These are phyloP conservation scores for Aspergillus amoenus DNA, from an alignment of 2,329 filamentous ascomycete species.

Conservation along the genomic window DNA sequence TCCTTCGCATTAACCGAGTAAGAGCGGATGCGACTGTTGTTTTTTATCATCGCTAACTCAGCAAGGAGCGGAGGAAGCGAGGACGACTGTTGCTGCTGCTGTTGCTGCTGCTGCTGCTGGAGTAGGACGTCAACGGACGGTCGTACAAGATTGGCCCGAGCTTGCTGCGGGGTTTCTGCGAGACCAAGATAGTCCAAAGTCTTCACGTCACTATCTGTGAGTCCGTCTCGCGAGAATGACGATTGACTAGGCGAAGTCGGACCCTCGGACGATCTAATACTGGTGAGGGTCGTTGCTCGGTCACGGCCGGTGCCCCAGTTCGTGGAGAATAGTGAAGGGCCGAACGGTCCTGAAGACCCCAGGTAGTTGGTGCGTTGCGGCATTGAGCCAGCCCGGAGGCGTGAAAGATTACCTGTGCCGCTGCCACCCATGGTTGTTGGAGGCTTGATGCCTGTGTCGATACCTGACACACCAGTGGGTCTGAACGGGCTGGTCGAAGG, in stretches of 20 bases:
- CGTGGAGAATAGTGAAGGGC: slow-evolving; percentile 81
- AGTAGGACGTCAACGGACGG: slow-evolving; percentile 54
- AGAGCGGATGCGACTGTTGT: slow-evolving; percentile 86
- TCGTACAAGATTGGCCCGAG: slow-evolving; percentile 67
- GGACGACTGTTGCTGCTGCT: slow-evolving; percentile 48
- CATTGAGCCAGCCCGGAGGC: slow-evolving; percentile 89
- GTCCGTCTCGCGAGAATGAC: slow-evolving; percentile 79
- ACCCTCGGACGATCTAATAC: slow-evolving; percentile 82
- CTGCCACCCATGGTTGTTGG: slow-evolving; percentile 48
- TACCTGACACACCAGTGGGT: slow-evolving; percentile 49
- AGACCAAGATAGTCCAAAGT: slow-evolving; percentile 95
- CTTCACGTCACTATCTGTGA: slow-evolving; percentile 82
- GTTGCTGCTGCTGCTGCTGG: slow-evolving; percentile 54
- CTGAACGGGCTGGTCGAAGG: slow-evolving; percentile 87
- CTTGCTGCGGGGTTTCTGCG: slow-evolving; percentile 85
- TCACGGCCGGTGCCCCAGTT: slow-evolving; percentile 82
- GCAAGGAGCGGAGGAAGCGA: slow-evolving; percentile 62
- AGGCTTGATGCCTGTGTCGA: slow-evolving; percentile 41
- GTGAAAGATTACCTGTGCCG: slow-evolving; percentile 75
- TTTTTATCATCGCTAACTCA: slow-evolving; percentile 72
- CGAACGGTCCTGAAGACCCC: slow-evolving; percentile 67
- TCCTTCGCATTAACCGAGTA: slow-evolving; percentile 99
- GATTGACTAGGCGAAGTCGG: slow-evolving; percentile 85
- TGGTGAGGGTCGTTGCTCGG: slow-evolving; percentile 83
- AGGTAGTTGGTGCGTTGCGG: slow-evolving; percentile 77